phyloP scores from a whole-genome alignment of 805 yeast genomes.

The Blastobotrys attinorum region DNA sequence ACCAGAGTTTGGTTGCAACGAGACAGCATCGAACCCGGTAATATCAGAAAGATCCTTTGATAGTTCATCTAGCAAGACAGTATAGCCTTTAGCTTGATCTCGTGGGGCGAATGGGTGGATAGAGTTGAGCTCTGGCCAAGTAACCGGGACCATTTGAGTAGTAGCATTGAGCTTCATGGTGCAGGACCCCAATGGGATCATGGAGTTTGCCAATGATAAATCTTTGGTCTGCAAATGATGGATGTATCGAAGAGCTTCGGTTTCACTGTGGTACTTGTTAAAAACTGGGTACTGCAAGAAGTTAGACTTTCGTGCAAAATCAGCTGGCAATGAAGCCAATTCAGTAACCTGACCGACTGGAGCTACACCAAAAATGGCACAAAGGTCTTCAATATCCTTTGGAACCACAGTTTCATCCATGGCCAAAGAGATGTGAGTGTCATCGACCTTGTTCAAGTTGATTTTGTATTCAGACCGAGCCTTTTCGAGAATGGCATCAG shows the following conservation, averaged over 20 bases:
- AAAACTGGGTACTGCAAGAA: conserved; percentile 66
- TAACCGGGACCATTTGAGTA: conserved; percentile 86
- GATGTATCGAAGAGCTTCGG: conserved; percentile 86
- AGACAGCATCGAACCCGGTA: conserved; percentile 87
- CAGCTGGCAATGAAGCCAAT: conserved; percentile 29
- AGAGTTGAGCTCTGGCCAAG: conserved; percentile 87
- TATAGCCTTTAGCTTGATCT: conserved; percentile 84
- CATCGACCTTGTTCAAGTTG: conserved; percentile 66
- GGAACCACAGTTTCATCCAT: conserved; percentile 81
- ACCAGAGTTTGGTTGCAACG: conserved; percentile 95
- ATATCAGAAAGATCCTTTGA: conserved; percentile 82
- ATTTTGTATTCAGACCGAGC: conserved; percentile 61
- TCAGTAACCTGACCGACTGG: conserved; percentile 12
- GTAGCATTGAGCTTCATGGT: conserved; percentile 97
- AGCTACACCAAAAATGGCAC: conserved; percentile 48
- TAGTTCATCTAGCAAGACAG: conserved; percentile 63
- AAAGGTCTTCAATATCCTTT: conserved; percentile 50
- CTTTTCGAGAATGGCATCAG: conserved; percentile 46
- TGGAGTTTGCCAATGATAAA: conserved; percentile 86
- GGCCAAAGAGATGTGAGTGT: conserved; percentile 59
- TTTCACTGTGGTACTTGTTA: conserved; percentile 84
- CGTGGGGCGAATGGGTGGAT: conserved; percentile 91
- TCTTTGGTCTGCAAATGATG: conserved; percentile 81
- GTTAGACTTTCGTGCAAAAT: conserved; percentile 24
- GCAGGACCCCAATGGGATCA: conserved; percentile 97